Evolutionary conservation across 169 alveolate genomes (phyloP).

Genomic region (Eimeria necatrix): DNA sequence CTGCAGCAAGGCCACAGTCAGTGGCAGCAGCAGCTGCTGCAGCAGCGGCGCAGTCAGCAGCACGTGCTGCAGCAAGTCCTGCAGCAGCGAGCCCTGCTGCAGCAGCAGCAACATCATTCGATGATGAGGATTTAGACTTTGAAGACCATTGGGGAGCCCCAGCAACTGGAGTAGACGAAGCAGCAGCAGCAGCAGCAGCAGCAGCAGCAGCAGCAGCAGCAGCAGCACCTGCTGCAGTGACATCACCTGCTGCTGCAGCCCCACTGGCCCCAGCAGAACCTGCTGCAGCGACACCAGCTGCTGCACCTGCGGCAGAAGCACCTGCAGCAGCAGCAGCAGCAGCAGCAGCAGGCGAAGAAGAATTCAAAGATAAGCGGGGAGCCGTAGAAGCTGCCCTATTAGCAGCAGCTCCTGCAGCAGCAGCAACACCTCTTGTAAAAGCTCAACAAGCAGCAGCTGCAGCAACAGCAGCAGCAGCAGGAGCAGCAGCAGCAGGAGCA

Average conservation of each 20-base stretch:
- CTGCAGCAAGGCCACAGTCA: no score
- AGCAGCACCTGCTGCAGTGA: no score
- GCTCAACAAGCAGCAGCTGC: neutral
- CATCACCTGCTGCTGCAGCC: neutral
- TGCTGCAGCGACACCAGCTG: neutral
- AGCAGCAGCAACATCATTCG: neutral
- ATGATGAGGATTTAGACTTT: conserved; percentile 26
- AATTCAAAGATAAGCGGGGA: neutral
- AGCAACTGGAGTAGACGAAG: neutral
- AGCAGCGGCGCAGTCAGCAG: conserved; percentile 17
- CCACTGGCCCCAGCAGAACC: neutral
- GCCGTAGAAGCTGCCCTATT: neutral
- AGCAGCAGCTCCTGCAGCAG: neutral
- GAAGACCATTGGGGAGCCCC: conserved; percentile 56
- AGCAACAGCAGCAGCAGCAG: neutral
- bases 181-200: no score
- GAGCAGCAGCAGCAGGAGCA: neutral
- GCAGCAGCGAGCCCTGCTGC: conserved; percentile 17
- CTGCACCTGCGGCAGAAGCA: neutral
- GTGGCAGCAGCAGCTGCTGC: neutral
- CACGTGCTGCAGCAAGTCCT: neutral
- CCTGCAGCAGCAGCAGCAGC: neutral
- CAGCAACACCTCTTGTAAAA: neutral
- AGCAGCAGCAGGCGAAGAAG: neutral
- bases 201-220: no score